Conservation (phyloP, 129 eudicot species). For the Scalesia atractyloides region DNA sequence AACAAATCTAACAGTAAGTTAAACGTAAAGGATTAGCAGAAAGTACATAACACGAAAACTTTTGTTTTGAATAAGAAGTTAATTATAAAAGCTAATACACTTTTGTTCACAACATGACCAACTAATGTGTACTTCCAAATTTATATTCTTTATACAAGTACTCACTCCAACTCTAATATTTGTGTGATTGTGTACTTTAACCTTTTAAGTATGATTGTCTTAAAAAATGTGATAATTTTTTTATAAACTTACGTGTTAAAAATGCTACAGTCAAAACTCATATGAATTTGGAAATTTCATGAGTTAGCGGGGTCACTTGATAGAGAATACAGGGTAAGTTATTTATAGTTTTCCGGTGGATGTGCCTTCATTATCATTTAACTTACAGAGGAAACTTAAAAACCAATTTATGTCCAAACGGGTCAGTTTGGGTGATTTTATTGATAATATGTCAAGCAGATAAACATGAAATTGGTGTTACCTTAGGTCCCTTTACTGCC, state of each 20-base stretch:
- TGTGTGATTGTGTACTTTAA: neutral
- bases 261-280: neutral
- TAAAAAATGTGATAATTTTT: neutral
- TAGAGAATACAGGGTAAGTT: neutral
- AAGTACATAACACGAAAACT: neutral
- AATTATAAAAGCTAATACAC: neutral
- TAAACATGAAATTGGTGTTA: neutral
- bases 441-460: neutral
- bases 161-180: neutral
- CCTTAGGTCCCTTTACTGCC: conserved; percentile 70
- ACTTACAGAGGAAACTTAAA: neutral
- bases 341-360: neutral
- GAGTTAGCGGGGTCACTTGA: neutral
- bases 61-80: neutral
- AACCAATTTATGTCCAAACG: neutral
- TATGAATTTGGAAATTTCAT: neutral
- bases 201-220: neutral
- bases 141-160: neutral
- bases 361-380: neutral
- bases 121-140: neutral
- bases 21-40: conserved; percentile 1
- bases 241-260: neutral
- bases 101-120: neutral
- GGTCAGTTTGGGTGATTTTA: conserved; percentile 8
- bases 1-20: conserved; percentile 4